These are phyloP conservation scores for Physcomitrium patens DNA, from an alignment of 225 moss, liverwort and hornwort species.

Conservation along the genomic window DNA sequence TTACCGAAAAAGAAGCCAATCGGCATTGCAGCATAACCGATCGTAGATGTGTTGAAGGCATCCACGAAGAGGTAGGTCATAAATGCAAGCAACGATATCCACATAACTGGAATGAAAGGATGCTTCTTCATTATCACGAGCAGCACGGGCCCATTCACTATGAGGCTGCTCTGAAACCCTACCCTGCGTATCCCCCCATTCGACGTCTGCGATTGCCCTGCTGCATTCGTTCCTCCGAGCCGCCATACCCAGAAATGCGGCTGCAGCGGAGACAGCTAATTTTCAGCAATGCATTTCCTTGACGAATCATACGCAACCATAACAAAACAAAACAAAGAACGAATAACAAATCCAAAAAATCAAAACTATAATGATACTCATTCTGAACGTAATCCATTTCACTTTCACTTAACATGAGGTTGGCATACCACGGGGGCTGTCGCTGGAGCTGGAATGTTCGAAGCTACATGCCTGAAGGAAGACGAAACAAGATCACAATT, in stretches of 20 bases:
- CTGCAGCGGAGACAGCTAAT: constrained; percentile 36
- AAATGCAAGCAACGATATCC: constrained; percentile 90
- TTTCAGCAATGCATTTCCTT: background rate
- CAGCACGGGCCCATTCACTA: constrained; percentile 80
- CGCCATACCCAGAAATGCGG: constrained; percentile 99
- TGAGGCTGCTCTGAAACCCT: constrained; percentile 56
- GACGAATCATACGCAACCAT: background rate
- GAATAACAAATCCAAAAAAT: too few relatives aligned
- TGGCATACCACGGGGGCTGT: constrained; percentile 66
- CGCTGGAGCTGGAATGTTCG: constrained; percentile 71
- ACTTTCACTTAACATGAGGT: background rate
- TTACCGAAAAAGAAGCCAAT: constrained; percentile 98
- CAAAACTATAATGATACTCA: too few relatives aligned
- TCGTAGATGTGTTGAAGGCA: constrained; percentile 83
- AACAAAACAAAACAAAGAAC: too few relatives aligned
- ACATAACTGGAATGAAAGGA: constrained; percentile 82
- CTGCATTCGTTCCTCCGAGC: constrained; percentile 57
- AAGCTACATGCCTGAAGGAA: constrained; percentile 70
- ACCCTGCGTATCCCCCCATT: constrained; percentile 55
- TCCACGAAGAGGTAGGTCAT: constrained; percentile 98
- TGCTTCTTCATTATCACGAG: constrained; percentile 75
- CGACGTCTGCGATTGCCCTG: constrained; percentile 24
- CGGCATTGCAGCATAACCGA: constrained; percentile 99
- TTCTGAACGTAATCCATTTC: too few relatives aligned
- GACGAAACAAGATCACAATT: background rate